Evolutionary conservation across 768 basidiomycete species (phyloP), one percentile per base, ranked within the genome.

Genomic region (Daedaleopsis nitida): DNA sequence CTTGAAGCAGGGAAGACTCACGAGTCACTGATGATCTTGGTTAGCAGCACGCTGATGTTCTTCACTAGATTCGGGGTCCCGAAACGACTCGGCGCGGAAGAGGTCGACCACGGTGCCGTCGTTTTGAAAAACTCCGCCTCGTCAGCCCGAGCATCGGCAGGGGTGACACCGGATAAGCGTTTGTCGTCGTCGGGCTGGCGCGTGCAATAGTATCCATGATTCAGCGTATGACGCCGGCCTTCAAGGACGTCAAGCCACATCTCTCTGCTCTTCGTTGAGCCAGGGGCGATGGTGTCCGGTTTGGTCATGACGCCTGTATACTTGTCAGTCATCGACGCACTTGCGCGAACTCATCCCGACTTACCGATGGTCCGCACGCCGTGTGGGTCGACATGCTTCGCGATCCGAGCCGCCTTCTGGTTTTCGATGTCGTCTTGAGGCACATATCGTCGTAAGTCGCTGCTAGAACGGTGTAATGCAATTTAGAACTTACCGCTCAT

Each of bases 341-440:
- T 32, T 32, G 7, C 7, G 27, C 27, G 27, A 32, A 32, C 27
- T 7, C 4, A 32, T 3, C 7, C 27, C 12, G 23, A n/a, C 34
- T 2, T 60, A 88, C 90, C 89, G 19, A 91, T 86, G 0, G 89
- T 92, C 3, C 88, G 79, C 47, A 78, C 78, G 0, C 89, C 88
- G 0, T 80, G 70, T 0, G 84, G 83, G 63, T 91, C 89, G 43
- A 79, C 74, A 13, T 75, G 54, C 64, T 84, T 86, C 0, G 87
- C 85, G 0, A 92, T 74, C 16, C 81, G 75, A 57, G 87, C 83
- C 0, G 89, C 89, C 0, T 86, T 88, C 69, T 92, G 89, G 49
- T 89, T 92, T 64, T 91, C 87, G 17, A 88, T 88, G 62, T 92
- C 89, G 59, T 88, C 90, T 91, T 55, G 8, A 23, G 27, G 21